phyloP scores from a whole-genome alignment of 192 early-diverging fungal species.

The Cetraspora pellucida region DNA sequence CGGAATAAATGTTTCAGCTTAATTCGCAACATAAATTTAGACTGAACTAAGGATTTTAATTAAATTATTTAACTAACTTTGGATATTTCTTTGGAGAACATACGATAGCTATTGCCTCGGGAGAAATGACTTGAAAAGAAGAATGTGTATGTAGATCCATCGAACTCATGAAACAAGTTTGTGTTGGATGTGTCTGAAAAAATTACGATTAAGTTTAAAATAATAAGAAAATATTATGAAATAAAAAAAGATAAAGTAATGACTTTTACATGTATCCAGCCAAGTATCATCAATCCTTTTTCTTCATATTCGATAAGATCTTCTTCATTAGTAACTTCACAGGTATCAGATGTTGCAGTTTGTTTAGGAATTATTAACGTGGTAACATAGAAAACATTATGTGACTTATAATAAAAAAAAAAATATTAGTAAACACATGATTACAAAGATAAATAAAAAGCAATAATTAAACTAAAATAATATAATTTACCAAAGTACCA shows the following conservation, averaged over 20 bases:
- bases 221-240: slow-evolving; percentile 2
- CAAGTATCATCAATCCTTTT: slow-evolving; percentile 77
- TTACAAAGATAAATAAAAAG: background rate
- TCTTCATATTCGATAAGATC: slow-evolving; percentile 80
- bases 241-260: background rate
- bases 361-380: slow-evolving; percentile 91
- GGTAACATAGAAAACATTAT: slow-evolving; percentile 64
- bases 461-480: slow-evolving; percentile 1
- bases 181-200: slow-evolving; percentile 82
- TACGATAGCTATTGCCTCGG: slow-evolving; percentile 93
- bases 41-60: too few relatives aligned
- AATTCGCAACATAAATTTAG: too few relatives aligned
- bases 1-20: too few relatives aligned
- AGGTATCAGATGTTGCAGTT: slow-evolving; percentile 82
- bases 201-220: background rate
- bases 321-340: slow-evolving; percentile 81
- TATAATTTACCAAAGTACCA: slow-evolving; percentile 61
- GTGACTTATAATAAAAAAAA: slow-evolving; percentile 38
- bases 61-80: slow-evolving; percentile 42
- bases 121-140: slow-evolving; percentile 87
- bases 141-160: slow-evolving; percentile 92
- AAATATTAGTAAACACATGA: slow-evolving; percentile 33
- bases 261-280: slow-evolving; percentile 80
- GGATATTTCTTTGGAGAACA: slow-evolving; percentile 73
- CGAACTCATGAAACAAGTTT: slow-evolving; percentile 92